A percentile compares a stretch with the other conserved stretches of the same genome.
Conservation (phyloP, 2,329 filamentous ascomycete genomes). For the Colletotrichum shisoi region DNA sequence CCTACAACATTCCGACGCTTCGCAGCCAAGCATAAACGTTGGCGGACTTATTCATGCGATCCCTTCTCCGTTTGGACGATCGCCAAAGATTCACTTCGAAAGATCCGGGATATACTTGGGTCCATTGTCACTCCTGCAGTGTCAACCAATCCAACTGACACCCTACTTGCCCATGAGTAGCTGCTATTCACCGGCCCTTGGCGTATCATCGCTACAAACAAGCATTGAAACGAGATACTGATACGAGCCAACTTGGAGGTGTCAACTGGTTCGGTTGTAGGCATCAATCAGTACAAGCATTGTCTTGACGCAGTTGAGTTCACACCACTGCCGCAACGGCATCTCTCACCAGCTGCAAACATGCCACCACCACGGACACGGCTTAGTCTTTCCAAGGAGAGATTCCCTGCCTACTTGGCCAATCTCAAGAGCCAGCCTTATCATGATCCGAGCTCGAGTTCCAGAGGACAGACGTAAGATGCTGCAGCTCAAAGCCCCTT, state of each 20-base stretch:
- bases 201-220: not conserved
- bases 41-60: not conserved
- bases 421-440: conserved; percentile 76
- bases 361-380: conserved; percentile 43
- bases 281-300: not conserved
- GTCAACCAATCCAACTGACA: not conserved
- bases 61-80: not conserved
- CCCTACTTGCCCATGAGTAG: not conserved
- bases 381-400: conserved; percentile 71
- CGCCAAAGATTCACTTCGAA: not conserved
- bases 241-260: not conserved
- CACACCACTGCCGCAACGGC: conserved; percentile 50
- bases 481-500: conserved; percentile 35
- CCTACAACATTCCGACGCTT: conserved; percentile 5
- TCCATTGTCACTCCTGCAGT: not conserved
- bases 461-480: conserved; percentile 66
- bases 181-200: not conserved
- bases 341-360: not conserved
- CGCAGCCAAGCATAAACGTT: not conserved
- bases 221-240: not conserved
- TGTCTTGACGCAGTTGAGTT: not conserved
- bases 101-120: not conserved
- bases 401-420: conserved; percentile 72
- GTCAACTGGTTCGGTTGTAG: not conserved
- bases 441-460: conserved; percentile 64